phyloP scores from a whole-genome alignment of 2,329 filamentous ascomycete species.

The Didymella pinodella region DNA sequence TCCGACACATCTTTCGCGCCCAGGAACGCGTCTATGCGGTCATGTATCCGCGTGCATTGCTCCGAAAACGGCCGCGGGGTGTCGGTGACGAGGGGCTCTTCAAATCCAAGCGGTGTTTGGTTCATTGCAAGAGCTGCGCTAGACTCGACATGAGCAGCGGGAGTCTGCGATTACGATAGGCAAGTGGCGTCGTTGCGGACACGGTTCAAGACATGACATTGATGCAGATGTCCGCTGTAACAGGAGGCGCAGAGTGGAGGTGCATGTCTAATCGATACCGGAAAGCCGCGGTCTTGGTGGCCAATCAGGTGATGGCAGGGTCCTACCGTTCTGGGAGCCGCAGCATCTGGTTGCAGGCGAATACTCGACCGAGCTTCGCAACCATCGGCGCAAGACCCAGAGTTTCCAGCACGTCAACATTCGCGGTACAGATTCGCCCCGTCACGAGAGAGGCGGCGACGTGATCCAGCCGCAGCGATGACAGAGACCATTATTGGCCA shows the following conservation, averaged over 20 bases:
- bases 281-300: conserved; percentile 10
- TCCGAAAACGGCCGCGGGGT: conserved; percentile 57
- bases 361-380: conserved; percentile 13
- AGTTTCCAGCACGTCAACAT: conserved; percentile 13
- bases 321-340: background rate
- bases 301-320: conserved; percentile 20
- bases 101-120: conserved; percentile 33
- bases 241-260: conserved; percentile 29
- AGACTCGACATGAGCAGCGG: conserved; percentile 46
- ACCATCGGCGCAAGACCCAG: background rate
- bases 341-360: conserved; percentile 1
- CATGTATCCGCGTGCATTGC: conserved; percentile 62
- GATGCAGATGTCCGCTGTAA: conserved; percentile 30
- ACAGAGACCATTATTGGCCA: conserved; percentile 18
- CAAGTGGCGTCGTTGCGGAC: conserved; percentile 28
- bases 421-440: conserved; percentile 2
- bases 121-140: conserved; percentile 49
- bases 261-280: conserved; percentile 25
- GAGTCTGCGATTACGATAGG: conserved; percentile 23
- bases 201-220: conserved; percentile 34
- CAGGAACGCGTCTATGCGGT: conserved; percentile 72
- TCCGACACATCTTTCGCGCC: conserved; percentile 64
- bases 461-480: conserved; percentile 16
- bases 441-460: conserved; percentile 17
- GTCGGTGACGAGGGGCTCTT: conserved; percentile 50